Conservation (phyloP, 257 asterid genomes). For the Przewalskia tangutica region DNA sequence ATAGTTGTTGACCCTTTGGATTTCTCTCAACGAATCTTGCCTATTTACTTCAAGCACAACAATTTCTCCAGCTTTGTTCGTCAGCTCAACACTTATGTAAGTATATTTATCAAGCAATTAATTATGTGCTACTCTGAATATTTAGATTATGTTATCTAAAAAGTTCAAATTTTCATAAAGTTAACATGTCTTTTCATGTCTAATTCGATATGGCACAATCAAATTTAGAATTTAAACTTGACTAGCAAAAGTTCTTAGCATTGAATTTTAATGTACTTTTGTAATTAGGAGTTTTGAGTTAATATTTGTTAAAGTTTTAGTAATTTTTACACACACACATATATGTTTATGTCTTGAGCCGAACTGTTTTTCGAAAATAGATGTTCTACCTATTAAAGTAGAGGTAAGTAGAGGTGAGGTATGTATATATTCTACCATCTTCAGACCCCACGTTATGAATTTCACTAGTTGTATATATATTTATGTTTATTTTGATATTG, state of each 20-base stretch:
- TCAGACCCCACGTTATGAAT: too few relatives aligned
- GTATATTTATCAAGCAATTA: constrained; percentile 7
- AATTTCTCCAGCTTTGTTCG: constrained; percentile 94
- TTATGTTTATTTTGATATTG: too few relatives aligned
- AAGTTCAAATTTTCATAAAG: neutral
- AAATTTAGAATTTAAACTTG: neutral
- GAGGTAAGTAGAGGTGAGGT: too few relatives aligned
- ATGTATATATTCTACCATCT: too few relatives aligned
- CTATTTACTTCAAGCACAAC: constrained; percentile 71
- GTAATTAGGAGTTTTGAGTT: too few relatives aligned
- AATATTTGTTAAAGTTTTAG: neutral
- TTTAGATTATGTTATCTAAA: neutral
- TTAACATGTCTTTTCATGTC: neutral
- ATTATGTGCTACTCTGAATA: neutral
- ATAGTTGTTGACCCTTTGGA: constrained; percentile 57
- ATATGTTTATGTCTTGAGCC: neutral
- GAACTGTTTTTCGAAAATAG: too few relatives aligned
- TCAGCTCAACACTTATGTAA: constrained; percentile 85
- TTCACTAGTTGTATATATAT: too few relatives aligned
- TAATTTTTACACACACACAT: too few relatives aligned
- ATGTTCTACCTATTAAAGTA: too few relatives aligned
- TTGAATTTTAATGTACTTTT: too few relatives aligned
- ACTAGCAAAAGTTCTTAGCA: too few relatives aligned
- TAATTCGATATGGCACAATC: too few relatives aligned
- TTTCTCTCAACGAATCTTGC: constrained; percentile 60